These are phyloP conservation scores for Trametes versicolor DNA, from an alignment of 1,284 basidiomycete genomes.

Conservation along the genomic window DNA sequence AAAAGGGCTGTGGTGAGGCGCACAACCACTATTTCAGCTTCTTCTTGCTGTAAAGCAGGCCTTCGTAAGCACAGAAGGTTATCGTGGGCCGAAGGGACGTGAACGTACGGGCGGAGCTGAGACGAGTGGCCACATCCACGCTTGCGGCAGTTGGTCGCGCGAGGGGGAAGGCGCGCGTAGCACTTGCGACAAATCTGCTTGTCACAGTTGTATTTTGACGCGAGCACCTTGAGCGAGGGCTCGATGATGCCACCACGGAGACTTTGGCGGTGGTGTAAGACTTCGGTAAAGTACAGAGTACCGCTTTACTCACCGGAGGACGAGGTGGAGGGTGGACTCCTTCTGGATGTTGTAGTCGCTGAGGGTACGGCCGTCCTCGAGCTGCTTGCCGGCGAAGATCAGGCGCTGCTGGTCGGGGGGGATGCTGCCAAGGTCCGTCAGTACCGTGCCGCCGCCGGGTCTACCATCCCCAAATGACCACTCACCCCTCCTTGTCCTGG, in stretches of 20 bases:
- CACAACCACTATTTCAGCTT: constrained; percentile 88
- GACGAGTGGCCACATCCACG: constrained; percentile 91
- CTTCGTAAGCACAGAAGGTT: not conserved
- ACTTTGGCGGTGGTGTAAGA: constrained; percentile 52
- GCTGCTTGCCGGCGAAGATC: constrained; percentile 96
- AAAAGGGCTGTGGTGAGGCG: constrained; percentile 29
- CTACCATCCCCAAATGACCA: not conserved
- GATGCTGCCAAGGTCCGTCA: constrained; percentile 59
- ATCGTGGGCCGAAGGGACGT: too few species aligned
- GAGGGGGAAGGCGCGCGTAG: constrained; percentile 98
- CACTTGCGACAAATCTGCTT: constrained; percentile 99
- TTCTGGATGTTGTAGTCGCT: constrained; percentile 99
- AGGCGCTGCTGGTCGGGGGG: constrained; percentile 95
- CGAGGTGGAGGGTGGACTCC: constrained; percentile 97
- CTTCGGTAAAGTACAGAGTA: too few species aligned
- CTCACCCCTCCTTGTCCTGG: constrained; percentile 91
- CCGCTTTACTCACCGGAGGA: constrained; percentile 77
- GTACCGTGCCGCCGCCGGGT: constrained; percentile 1
- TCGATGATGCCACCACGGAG: constrained; percentile 99
- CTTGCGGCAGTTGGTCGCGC: constrained; percentile 99
- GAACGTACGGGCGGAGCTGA: constrained; percentile 87
- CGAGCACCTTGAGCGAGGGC: constrained; percentile 97
- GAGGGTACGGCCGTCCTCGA: constrained; percentile 95
- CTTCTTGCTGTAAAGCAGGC: constrained; percentile 73
- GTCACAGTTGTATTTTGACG: constrained; percentile 97